Percentiles rank a stretch among this genome's conserved stretches.
phyloP scores from a whole-genome alignment of 345 rosid species.

The Psidium friedrichsthalianum region DNA sequence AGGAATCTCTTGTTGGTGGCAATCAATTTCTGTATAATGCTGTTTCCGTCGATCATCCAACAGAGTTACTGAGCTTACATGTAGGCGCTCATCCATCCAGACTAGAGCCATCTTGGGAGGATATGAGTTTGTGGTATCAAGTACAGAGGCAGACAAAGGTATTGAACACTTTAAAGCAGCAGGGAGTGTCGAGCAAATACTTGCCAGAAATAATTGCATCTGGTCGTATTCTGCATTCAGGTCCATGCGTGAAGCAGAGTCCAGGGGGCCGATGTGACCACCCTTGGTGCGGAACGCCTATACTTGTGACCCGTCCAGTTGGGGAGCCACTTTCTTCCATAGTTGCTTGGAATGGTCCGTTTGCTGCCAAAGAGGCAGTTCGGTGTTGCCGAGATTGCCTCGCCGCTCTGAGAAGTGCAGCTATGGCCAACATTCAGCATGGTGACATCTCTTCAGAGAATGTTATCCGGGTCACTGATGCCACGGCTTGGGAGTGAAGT shows the following conservation, averaged over 20 bases:
- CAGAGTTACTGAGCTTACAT: slow-evolving; percentile 26
- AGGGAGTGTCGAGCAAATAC: slow-evolving; percentile 29
- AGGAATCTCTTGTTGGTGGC: slow-evolving; percentile 34
- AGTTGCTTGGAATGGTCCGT: slow-evolving; percentile 26
- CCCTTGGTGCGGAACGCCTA: slow-evolving; percentile 56
- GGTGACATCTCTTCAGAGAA: slow-evolving; percentile 58
- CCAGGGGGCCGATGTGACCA: slow-evolving; percentile 49
- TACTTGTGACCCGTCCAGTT: slow-evolving; percentile 44
- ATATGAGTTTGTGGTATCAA: slow-evolving; percentile 61
- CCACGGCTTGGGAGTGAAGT: slow-evolving; percentile 9
- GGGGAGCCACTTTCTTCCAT: slow-evolving; percentile 43
- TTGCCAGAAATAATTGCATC: slow-evolving; percentile 44
- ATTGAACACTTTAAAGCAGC: slow-evolving; percentile 41
- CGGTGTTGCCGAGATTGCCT: slow-evolving; percentile 51
- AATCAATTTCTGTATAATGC: slow-evolving; percentile 30
- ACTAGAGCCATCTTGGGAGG: slow-evolving; percentile 61
- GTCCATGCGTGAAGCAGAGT: slow-evolving; percentile 30
- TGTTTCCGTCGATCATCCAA: slow-evolving; percentile 21
- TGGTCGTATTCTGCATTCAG: slow-evolving; percentile 43
- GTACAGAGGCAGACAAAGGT: slow-evolving; percentile 64
- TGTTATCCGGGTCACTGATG: slow-evolving; percentile 23
- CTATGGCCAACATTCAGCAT: slow-evolving; percentile 42
- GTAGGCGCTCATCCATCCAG: slow-evolving; percentile 51
- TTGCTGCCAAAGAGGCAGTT: slow-evolving; percentile 36
- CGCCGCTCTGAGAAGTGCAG: slow-evolving; percentile 36